Conservation (phyloP, 2,329 filamentous ascomycete species). For the Domatiomyces catenatus region DNA sequence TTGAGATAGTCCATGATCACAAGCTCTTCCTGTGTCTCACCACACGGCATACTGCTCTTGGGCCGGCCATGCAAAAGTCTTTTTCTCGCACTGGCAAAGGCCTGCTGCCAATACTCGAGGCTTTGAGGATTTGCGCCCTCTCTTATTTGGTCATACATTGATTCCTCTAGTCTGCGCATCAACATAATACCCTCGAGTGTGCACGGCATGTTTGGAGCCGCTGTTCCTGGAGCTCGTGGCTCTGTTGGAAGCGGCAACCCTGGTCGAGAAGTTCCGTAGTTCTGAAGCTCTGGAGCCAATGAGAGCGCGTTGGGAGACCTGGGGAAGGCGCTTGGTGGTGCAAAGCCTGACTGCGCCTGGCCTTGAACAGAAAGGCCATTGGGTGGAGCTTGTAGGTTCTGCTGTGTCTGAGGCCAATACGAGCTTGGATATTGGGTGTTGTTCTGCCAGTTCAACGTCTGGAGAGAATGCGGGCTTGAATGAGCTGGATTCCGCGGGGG, state of each 20-base stretch:
- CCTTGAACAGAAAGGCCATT: conserved; percentile 11
- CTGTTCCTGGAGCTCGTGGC: conserved; percentile 5
- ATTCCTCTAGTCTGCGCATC: conserved; percentile 10
- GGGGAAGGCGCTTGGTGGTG: conserved; percentile 1
- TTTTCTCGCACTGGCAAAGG: conserved; percentile 14
- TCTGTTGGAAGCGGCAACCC: conserved; percentile 4
- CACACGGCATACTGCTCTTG: conserved; percentile 8
- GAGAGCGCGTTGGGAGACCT: neutral
- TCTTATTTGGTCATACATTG: conserved; percentile 11
- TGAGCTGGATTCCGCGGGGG: conserved; percentile 8
- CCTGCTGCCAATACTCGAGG: conserved; percentile 9
- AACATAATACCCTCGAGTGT: conserved; percentile 10
- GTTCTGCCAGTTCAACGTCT: conserved; percentile 13
- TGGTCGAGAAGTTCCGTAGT: conserved; percentile 2
- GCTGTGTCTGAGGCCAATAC: conserved; percentile 5
- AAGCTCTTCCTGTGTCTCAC: conserved; percentile 13
- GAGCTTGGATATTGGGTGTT: conserved; percentile 11
- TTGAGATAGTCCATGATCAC: conserved; percentile 14
- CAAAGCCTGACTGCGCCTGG: conserved; percentile 4
- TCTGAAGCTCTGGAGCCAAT: neutral
- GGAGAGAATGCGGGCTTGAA: conserved; percentile 8
- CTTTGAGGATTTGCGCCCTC: conserved; percentile 5
- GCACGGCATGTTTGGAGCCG: conserved; percentile 14
- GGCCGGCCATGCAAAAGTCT: conserved; percentile 12
- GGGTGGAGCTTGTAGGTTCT: conserved; percentile 10